Base-by-base conservation (phyloP, 306 rosid species). In the Carpinus viminea region DNA sequence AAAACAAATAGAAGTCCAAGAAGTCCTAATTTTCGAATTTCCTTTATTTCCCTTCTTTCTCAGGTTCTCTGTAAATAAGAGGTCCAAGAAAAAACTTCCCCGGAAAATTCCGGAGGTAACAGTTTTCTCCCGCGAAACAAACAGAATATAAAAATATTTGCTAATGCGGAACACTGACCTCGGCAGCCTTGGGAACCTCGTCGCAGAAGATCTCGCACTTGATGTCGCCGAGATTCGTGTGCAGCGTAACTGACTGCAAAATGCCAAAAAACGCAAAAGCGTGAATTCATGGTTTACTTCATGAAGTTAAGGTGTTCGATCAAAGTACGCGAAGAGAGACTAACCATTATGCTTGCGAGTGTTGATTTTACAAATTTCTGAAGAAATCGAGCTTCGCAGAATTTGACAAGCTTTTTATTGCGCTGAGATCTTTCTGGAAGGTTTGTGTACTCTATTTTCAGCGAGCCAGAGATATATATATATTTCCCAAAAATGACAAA, bases 141-240 rank as follows among this genome's bases (percentile, higher is more conserved):
- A 80, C 69, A 43, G 36, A 80, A 41, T 20, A 16, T 20, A 36
- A 20, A 65, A 65, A 11, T 64, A 7, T 2, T 65, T 34, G 12
- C 7, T 3, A 34, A 34, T 36, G 45, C 17, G 24, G 31, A 8
- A 10, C 5, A 82, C 64, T 80, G 34, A 92, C 98, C 96, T 95
- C 98, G 34, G 97, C 86, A 34, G 97, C 13, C 74, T 95, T 95
- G 20, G 97, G 92, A 9, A 95, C 98, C 83, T 92, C 98, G 65
- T 95, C 98, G 81, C 98, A 91, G 78, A 86, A 95, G 84, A 91
- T 87, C 86, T 92, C 98, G 81, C 98, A 95, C 83, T 95, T 92
- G 85, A 95, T 88, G 75, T 95, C 98, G 13, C 98, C 98, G 20
- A 92, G 97, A 84, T 95, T 95, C 21, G 98, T 95, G 85, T 92